A percentile compares a stretch with the other conserved stretches of the same genome.
Evolutionary conservation across 768 basidiomycete species (phyloP).

Genomic region (Thelephora ganbajun): DNA sequence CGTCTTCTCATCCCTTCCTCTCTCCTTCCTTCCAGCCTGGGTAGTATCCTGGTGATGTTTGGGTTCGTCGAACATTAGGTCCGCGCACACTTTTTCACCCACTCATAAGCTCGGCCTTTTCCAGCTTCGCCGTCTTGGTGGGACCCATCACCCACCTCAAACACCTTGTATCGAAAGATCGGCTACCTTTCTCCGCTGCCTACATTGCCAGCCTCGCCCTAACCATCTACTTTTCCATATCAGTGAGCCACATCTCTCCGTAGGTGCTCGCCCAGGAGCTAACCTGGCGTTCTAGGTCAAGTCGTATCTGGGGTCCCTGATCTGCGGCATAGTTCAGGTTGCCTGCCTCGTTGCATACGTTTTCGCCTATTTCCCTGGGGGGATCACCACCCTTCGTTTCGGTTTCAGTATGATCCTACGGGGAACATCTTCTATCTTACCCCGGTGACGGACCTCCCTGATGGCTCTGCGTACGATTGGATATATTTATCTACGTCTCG

Average conservation of each 20-base stretch:
- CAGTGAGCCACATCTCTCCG: constrained; percentile 35
- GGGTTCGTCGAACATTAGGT: constrained; percentile 40
- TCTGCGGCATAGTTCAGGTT: constrained; percentile 75
- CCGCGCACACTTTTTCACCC: background rate
- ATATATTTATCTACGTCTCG: no score
- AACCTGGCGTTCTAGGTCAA: constrained; percentile 35
- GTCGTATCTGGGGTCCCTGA: constrained; percentile 76
- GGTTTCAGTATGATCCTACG: constrained; percentile 72
- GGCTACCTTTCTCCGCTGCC: constrained; percentile 69
- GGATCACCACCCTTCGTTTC: constrained; percentile 63
- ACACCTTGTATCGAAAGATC: constrained; percentile 71
- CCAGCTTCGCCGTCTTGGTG: constrained; percentile 69
- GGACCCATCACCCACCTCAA: constrained; percentile 89
- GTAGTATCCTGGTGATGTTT: constrained; percentile 90
- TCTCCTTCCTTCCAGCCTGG: constrained; percentile 36
- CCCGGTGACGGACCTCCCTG: background rate
- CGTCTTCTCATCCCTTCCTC: background rate
- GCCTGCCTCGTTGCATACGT: constrained; percentile 80
- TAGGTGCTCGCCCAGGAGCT: background rate
- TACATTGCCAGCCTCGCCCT: constrained; percentile 77
- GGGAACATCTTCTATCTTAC: constrained; percentile 31
- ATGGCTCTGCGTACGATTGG: no score
- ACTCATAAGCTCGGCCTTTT: background rate
- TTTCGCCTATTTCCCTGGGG: constrained; percentile 92
- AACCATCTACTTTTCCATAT: constrained; percentile 86